phyloP scores from a whole-genome alignment of 768 basidiomycete genomes.

The Boletus reticuloceps region DNA sequence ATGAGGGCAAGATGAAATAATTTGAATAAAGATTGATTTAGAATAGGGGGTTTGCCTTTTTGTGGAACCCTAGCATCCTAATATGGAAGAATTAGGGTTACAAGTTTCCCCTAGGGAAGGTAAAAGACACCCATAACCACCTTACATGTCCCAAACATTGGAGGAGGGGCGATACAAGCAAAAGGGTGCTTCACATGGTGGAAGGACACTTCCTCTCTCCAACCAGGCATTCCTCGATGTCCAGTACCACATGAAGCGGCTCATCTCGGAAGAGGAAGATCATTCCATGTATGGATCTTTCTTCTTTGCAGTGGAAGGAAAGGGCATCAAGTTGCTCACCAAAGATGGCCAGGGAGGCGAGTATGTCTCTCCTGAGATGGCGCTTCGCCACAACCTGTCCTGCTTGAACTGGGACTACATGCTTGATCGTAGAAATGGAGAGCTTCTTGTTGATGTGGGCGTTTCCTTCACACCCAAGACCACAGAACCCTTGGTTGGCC shows the following conservation, averaged over 20 bases:
- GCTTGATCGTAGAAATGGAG: not conserved
- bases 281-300: constrained; percentile 8
- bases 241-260: too few relatives aligned
- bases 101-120: too few relatives aligned
- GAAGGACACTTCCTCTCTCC: not conserved
- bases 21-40: too few relatives aligned
- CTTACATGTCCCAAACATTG: not conserved
- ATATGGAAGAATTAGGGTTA: too few relatives aligned
- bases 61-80: too few relatives aligned
- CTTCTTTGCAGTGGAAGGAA: constrained; percentile 12
- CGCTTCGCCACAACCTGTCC: not conserved
- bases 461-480: not conserved
- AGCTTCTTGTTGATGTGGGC: not conserved
- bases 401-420: constrained; percentile 9
- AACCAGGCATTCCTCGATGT: not conserved
- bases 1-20: too few relatives aligned
- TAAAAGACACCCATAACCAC: too few relatives aligned
- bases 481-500: rapidly evolving
- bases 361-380: not conserved
- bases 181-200: not conserved
- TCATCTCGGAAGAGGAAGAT: too few relatives aligned
- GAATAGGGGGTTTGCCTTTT: too few relatives aligned
- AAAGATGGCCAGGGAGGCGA: constrained; percentile 1
- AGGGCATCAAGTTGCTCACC: constrained; percentile 14
- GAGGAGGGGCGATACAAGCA: constrained; percentile 5